Evolutionary conservation across 2,329 filamentous ascomycete genomes (phyloP).

Genomic region (Diaporthe aspalathi): DNA sequence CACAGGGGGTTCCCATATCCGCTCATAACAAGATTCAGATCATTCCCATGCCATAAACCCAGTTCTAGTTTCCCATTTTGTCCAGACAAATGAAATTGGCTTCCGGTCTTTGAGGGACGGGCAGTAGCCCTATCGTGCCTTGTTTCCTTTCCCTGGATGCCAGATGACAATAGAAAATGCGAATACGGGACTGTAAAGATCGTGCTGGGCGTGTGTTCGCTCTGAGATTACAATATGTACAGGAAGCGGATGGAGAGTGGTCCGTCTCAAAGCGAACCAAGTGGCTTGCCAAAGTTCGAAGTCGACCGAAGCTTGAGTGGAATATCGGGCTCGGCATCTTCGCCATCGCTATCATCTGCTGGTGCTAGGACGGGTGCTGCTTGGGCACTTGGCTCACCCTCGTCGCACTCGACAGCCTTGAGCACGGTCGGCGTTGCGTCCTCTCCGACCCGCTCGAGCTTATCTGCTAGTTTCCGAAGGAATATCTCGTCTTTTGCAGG

Average conservation of each 20-base stretch:
- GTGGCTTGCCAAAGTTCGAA: constrained; percentile 61
- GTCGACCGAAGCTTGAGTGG: constrained; percentile 44
- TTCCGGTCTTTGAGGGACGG: neutral
- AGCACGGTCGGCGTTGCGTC: constrained; percentile 60
- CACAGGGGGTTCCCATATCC: constrained; percentile 7
- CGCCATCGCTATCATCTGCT: constrained; percentile 40
- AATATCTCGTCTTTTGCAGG: constrained; percentile 68
- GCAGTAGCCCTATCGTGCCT: neutral
- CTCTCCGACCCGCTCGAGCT: constrained; percentile 61
- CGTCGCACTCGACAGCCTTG: constrained; percentile 36
- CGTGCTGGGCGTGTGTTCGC: neutral
- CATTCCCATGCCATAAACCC: neutral
- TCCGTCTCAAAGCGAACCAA: constrained; percentile 47
- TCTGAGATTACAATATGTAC: constrained; percentile 19
- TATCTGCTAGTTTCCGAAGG: constrained; percentile 61
- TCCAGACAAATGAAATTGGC: constrained; percentile 20
- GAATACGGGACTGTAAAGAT: neutral
- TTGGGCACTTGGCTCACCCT: constrained; percentile 22
- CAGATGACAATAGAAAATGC: constrained; percentile 14
- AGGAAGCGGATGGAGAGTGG: neutral
- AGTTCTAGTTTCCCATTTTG: constrained; percentile 14
- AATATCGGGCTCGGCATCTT: constrained; percentile 44
- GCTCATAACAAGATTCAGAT: constrained; percentile 15
- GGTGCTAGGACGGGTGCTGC: constrained; percentile 35
- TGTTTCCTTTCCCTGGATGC: neutral